These are phyloP conservation scores for Clitocybe nebularis DNA, from an alignment of 1,284 basidiomycete genomes.

Conservation along the genomic window DNA sequence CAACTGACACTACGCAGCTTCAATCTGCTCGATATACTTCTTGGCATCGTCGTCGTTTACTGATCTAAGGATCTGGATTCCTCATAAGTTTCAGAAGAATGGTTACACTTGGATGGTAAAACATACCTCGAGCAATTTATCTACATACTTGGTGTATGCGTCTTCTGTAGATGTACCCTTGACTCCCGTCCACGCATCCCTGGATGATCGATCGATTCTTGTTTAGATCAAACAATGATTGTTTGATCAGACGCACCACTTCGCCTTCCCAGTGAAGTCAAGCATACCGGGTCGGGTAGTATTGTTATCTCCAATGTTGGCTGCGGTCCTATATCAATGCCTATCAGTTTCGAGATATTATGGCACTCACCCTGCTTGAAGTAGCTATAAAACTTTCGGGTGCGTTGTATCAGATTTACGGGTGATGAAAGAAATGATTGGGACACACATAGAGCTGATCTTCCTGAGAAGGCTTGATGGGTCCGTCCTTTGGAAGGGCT, in stretches of 20 bases:
- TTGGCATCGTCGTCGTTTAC: constrained; percentile 52
- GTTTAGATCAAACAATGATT: constrained; percentile 5
- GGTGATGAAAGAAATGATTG: constrained; percentile 7
- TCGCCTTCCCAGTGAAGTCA: constrained; percentile 79
- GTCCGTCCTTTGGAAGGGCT: constrained; percentile 75
- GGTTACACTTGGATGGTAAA: background rate
- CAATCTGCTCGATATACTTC: constrained; percentile 56
- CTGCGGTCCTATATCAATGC: constrained; percentile 32
- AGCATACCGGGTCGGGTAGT: constrained; percentile 65
- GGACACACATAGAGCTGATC: constrained; percentile 73
- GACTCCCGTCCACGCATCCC: constrained; percentile 86
- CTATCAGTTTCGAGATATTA: background rate
- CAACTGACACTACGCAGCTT: constrained; percentile 36
- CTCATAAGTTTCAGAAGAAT: background rate
- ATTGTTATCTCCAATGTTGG: constrained; percentile 71
- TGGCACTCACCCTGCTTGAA: constrained; percentile 80
- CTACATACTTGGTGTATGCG: constrained; percentile 70
- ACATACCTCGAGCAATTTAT: constrained; percentile 62
- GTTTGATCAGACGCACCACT: constrained; percentile 55
- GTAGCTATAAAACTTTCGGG: constrained; percentile 80
- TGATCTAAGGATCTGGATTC: constrained; percentile 50
- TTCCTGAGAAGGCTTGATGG: constrained; percentile 71
- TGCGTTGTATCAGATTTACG: constrained; percentile 8
- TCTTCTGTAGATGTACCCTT: constrained; percentile 72
- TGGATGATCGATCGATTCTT: constrained; percentile 25